phyloP scores from a whole-genome alignment of 768 basidiomycete genomes.

The Termitomyces eurrhizus region DNA sequence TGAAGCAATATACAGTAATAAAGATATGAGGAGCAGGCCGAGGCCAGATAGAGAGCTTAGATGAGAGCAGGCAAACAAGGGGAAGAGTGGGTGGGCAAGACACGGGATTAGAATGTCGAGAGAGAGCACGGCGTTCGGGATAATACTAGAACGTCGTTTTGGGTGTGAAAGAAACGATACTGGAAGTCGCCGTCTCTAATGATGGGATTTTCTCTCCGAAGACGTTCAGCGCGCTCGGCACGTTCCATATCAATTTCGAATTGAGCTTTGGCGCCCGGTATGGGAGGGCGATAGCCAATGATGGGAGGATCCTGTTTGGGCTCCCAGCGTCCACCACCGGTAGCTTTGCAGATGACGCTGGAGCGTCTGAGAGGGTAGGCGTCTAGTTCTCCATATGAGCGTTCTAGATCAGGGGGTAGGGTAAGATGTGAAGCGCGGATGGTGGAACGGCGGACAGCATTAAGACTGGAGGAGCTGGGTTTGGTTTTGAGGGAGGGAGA shows the following conservation, averaged over 20 bases:
- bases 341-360: slow-evolving; percentile 69
- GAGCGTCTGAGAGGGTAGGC: slow-evolving; percentile 70
- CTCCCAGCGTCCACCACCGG: slow-evolving; percentile 78
- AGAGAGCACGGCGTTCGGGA: slow-evolving; percentile 46
- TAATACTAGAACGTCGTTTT: slow-evolving; percentile 37
- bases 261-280: slow-evolving; percentile 62
- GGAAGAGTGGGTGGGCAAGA: not conserved
- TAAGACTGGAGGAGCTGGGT: slow-evolving; percentile 31
- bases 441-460: slow-evolving; percentile 26
- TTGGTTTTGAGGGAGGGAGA: slow-evolving; percentile 27
- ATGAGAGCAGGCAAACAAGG: slow-evolving; percentile 5
- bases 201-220: slow-evolving; percentile 56
- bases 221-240: slow-evolving; percentile 51
- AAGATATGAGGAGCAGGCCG: slow-evolving; percentile 29
- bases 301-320: slow-evolving; percentile 51
- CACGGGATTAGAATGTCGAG: slow-evolving; percentile 53
- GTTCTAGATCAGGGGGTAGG: slow-evolving; percentile 38
- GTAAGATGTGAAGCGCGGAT: slow-evolving; percentile 32
- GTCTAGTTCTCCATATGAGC: slow-evolving; percentile 65
- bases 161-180: slow-evolving; percentile 46
- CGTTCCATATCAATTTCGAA: slow-evolving; percentile 71
- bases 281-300: slow-evolving; percentile 49
- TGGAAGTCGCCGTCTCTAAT: slow-evolving; percentile 66
- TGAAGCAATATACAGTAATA: slow-evolving; percentile 46
- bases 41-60: slow-evolving; percentile 11